Percentiles rank a stretch among this genome's conserved stretches.
Conservation (phyloP, 352 stramenopile species). For the Phytophthora ohioensis region DNA sequence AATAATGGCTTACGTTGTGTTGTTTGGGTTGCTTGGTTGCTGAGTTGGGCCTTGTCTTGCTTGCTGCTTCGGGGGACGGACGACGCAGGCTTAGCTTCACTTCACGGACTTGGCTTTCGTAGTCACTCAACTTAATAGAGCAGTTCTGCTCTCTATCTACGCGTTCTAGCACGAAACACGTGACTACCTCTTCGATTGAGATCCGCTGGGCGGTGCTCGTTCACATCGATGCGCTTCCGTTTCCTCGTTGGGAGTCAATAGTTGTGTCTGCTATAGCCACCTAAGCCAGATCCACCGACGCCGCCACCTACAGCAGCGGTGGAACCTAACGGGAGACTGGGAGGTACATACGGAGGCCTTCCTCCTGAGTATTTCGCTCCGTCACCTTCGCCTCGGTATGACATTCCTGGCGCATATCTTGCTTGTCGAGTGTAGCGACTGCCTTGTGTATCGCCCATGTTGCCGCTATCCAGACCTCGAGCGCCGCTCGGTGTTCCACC, state of each 20-base stretch:
- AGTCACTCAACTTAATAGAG: slow-evolving; percentile 4
- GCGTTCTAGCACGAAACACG: slow-evolving; percentile 21
- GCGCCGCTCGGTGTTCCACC: slow-evolving; percentile 63
- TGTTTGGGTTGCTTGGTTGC: slow-evolving; percentile 12
- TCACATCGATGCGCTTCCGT: slow-evolving; percentile 38
- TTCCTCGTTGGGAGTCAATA: slow-evolving; percentile 50
- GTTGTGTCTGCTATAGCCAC: slow-evolving; percentile 83
- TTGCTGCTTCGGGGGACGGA: slow-evolving; percentile 16
- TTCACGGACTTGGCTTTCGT: slow-evolving; percentile 23
- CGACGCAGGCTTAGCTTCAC: slow-evolving; percentile 3
- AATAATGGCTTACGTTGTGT: slow-evolving; percentile 58
- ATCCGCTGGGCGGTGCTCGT: slow-evolving; percentile 12
- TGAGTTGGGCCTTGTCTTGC: slow-evolving; percentile 1
- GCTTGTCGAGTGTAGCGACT: slow-evolving; percentile 86
- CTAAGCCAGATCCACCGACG: slow-evolving; percentile 45
- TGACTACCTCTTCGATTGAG: slow-evolving; percentile 3
- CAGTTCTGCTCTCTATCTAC: slow-evolving; percentile 29
- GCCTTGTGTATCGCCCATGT: slow-evolving; percentile 54
- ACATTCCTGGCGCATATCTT: slow-evolving; percentile 77
- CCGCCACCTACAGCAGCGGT: slow-evolving; percentile 62
- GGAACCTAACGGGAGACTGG: slow-evolving; percentile 42
- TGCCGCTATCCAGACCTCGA: slow-evolving; percentile 58
- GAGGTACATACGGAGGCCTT: slow-evolving; percentile 58
- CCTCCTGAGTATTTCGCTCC: slow-evolving; percentile 65
- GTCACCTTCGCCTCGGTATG: slow-evolving; percentile 60